Evolutionary conservation across 2,329 filamentous ascomycete genomes (phyloP).

Genomic region (Pseudogymnoascus sp.): DNA sequence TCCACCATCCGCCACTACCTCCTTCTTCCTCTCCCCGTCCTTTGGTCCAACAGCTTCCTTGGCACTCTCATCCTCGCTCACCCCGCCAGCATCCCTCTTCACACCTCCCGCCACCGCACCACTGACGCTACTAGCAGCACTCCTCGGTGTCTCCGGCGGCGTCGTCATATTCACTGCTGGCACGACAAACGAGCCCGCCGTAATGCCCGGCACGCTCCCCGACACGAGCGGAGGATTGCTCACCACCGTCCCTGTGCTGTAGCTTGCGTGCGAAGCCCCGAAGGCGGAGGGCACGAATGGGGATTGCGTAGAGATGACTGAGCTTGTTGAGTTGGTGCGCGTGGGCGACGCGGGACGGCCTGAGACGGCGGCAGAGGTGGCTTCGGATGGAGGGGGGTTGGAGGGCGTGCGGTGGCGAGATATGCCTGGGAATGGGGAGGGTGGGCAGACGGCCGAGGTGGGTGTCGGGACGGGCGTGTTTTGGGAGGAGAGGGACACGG

Average conservation of each 20-base stretch:
- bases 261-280: conserved; percentile 30
- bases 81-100: conserved; percentile 44
- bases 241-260: conserved; percentile 42
- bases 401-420: conserved; percentile 46
- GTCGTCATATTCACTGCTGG: conserved; percentile 69
- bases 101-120: conserved; percentile 35
- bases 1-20: neutral
- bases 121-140: conserved; percentile 47
- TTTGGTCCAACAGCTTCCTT: conserved; percentile 25
- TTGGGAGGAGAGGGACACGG: conserved; percentile 43
- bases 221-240: conserved; percentile 74
- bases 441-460: conserved; percentile 46
- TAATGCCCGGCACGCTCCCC: conserved; percentile 67
- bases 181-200: conserved; percentile 37
- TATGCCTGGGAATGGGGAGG: conserved; percentile 46
- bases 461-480: conserved; percentile 65
- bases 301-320: conserved; percentile 56
- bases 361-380: conserved; percentile 45
- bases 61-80: conserved; percentile 44
- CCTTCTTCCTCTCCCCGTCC: conserved; percentile 35
- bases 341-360: conserved; percentile 66
- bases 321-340: conserved; percentile 78
- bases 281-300: conserved; percentile 24
- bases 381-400: conserved; percentile 48
- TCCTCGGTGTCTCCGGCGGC: conserved; percentile 78